Evolutionary conservation across 148 eudicot genomes (phyloP).

Genomic region (Fallopia convolvulus): DNA sequence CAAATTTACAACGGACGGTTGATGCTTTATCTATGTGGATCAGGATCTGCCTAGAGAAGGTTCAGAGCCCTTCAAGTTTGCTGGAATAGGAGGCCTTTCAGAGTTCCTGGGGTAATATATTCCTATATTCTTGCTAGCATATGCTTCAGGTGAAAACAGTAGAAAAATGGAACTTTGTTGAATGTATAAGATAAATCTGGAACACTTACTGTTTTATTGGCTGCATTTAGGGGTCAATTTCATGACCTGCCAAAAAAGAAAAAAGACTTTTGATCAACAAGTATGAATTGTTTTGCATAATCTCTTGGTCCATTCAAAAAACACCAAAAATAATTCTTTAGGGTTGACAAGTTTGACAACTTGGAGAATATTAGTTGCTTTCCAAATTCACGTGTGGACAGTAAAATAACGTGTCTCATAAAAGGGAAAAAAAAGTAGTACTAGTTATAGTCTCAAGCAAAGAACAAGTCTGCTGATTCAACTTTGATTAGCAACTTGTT

Average conservation of each 20-base stretch:
- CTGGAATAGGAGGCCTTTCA: conserved; percentile 93
- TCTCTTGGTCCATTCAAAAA: neutral
- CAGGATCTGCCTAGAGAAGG: conserved; percentile 97
- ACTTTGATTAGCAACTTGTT: neutral
- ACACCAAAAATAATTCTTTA: neutral
- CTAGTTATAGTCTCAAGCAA: too few relatives aligned
- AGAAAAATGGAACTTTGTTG: neutral
- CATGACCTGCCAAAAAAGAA: neutral
- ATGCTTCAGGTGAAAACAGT: neutral
- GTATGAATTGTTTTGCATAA: neutral
- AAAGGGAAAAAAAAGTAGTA: neutral
- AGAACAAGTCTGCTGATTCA: conserved; percentile 1
- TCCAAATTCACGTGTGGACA: neutral
- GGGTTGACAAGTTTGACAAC: neutral
- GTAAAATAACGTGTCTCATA: neutral
- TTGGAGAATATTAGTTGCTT: neutral
- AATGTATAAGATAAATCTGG: neutral
- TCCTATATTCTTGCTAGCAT: conserved; percentile 5
- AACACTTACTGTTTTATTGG: neutral
- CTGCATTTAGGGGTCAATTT: neutral
- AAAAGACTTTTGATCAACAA: neutral
- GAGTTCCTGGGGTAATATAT: conserved; percentile 74
- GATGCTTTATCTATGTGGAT: neutral
- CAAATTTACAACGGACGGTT: neutral
- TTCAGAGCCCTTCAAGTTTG: conserved; percentile 82